Base-by-base conservation (phyloP, 2,329 filamentous ascomycete genomes). In the Chrysoporthe deuterocubensis region DNA sequence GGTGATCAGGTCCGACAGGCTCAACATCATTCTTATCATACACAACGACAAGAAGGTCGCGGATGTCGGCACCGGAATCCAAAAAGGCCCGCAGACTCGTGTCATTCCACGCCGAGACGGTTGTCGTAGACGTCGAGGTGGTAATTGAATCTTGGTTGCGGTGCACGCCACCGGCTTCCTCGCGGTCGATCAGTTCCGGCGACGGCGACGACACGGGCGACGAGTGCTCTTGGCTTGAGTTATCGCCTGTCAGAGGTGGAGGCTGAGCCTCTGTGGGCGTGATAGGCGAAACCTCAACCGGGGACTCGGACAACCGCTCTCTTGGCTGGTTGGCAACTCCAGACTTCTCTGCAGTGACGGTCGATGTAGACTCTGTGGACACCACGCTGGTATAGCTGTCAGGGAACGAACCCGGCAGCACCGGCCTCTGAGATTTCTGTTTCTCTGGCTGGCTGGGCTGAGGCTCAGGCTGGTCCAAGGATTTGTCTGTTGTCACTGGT, bases 1-100 rank as follows among this genome's bases (percentile, higher is more conserved):
- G 95, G 77, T 98, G 94, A 67, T 97, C 93, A n/a, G 87, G 86
- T 1, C 91, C 88, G 8, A 91, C 92, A 21, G 93, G 92, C 54
- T 89, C 86, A 18, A 96, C 89, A 68, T 94, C 92, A 16, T 89
- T 92, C 77, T 94, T 97, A 79, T 98, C 94, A 76, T 97, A 94
- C 40, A 99, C 93, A 69, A 99, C 92, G 48, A 94, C 87, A 63
- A 98, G 85, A 76, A 98, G 87, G 76, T 99, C 95, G 62, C 93
- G 89, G 72, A 99, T 93, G 71, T 97, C 93, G 44, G 90, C 90
- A 69, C 93, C 89, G 72, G 96, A 93, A 72, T 98, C 95, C 74
- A 98, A 91, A 80, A 97, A 99, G 16, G 92, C 90, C 69, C 93
- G 89, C 40, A 99, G 86, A 73, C 89, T 92, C 66, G 89, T 85